phyloP scores from a whole-genome alignment of 257 asterid genomes.

The Solanum pimpinellifolium region DNA sequence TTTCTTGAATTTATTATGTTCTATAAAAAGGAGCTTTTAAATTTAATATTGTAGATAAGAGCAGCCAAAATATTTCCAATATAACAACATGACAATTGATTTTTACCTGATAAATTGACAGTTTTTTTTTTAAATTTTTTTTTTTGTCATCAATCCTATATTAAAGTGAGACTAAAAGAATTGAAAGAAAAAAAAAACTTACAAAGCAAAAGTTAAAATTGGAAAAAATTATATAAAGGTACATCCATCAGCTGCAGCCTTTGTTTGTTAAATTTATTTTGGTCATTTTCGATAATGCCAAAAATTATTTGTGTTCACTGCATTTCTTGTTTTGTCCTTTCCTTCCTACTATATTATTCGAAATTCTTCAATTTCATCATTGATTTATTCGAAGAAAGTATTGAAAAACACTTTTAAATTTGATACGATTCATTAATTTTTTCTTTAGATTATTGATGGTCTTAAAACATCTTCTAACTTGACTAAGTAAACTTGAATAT shows the following conservation, averaged over 20 bases:
- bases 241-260: constrained; percentile 15
- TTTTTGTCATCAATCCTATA: not conserved
- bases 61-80: not conserved
- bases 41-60: not conserved
- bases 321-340: constrained; percentile 13
- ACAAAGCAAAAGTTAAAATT: not conserved
- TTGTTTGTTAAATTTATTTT: constrained; percentile 14
- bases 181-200: not conserved
- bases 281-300: constrained; percentile 18
- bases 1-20: too few species aligned
- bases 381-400: not conserved
- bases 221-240: not conserved
- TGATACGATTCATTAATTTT: too few species aligned
- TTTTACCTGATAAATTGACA: not conserved
- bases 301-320: not conserved
- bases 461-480: too few species aligned
- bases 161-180: not conserved
- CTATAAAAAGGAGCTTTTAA: not conserved
- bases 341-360: not conserved
- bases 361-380: not conserved
- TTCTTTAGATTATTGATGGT: too few species aligned
- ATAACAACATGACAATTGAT: not conserved
- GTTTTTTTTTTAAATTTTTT: not conserved
- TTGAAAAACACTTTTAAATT: too few species aligned
- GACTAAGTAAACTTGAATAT: too few species aligned